Percentiles rank a stretch among this genome's conserved stretches.
phyloP scores from a whole-genome alignment of 2,329 filamentous ascomycete species.

The Penicillium crustosum region DNA sequence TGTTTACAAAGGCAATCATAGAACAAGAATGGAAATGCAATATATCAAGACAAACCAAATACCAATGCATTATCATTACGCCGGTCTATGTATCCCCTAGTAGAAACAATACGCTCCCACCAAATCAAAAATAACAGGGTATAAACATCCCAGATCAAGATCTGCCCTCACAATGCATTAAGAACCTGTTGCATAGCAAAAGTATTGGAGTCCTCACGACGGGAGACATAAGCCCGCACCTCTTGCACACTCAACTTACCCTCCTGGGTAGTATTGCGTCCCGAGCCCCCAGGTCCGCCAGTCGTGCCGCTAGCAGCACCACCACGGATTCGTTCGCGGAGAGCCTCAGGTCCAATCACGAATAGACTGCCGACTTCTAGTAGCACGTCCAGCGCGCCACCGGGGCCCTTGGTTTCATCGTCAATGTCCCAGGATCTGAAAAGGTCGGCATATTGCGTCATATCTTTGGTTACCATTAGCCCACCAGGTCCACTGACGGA shows the following conservation, averaged over 20 bases:
- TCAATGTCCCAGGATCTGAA: conserved; percentile 77
- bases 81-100: background rate
- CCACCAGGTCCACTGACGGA: conserved; percentile 89
- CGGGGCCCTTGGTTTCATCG: conserved; percentile 54
- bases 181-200: conserved; percentile 81
- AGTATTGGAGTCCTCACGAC: conserved; percentile 78
- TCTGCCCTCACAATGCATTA: conserved; percentile 55
- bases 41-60: no score
- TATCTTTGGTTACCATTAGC: conserved; percentile 93
- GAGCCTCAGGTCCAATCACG: conserved; percentile 80
- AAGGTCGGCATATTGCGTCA: conserved; percentile 86
- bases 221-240: conserved; percentile 80
- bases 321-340: conserved; percentile 67
- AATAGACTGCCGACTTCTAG: conserved; percentile 94
- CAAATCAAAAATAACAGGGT: conserved; percentile 4
- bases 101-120: background rate
- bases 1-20: background rate
- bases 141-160: conserved; percentile 1
- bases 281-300: conserved; percentile 48
- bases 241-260: conserved; percentile 51
- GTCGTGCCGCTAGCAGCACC: conserved; percentile 52
- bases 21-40: background rate
- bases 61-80: background rate
- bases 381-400: conserved; percentile 73
- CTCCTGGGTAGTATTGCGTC: conserved; percentile 39